A percentile compares a stretch with the other conserved stretches of the same genome.
These are phyloP conservation scores for Sphagnum contortum DNA, from an alignment of 225 moss, liverwort and hornwort species.

Conservation along the genomic window DNA sequence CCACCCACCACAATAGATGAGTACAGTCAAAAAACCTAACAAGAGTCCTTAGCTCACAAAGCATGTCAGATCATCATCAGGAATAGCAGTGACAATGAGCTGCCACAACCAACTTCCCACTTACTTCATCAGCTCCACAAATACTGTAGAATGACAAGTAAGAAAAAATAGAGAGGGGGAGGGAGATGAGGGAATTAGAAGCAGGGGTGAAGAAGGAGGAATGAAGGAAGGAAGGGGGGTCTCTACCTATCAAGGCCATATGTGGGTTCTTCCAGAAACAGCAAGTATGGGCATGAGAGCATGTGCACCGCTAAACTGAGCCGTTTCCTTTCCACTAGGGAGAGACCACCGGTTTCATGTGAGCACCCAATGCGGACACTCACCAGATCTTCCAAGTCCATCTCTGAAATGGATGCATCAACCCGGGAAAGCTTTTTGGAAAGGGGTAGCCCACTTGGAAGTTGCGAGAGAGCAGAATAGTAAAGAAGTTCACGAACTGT, in stretches of 20 bases:
- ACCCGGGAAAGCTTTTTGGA: slow-evolving; percentile 33
- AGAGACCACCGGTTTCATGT: slow-evolving; percentile 21
- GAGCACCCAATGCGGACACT: slow-evolving; percentile 21
- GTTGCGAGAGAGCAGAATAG: slow-evolving; percentile 40
- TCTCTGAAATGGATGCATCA: slow-evolving; percentile 32
- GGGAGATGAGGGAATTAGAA: no score
- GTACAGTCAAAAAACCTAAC: no score
- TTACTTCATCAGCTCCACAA: no score
- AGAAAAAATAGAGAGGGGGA: no score
- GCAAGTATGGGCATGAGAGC: slow-evolving; percentile 33
- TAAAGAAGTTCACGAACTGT: slow-evolving; percentile 41
- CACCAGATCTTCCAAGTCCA: slow-evolving; percentile 32
- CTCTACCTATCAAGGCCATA: slow-evolving; percentile 32
- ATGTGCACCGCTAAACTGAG: slow-evolving; percentile 40
- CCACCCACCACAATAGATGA: neutral
- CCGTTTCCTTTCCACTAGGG: slow-evolving; percentile 31
- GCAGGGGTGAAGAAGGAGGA: no score
- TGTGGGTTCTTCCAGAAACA: slow-evolving; percentile 39
- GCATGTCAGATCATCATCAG: no score
- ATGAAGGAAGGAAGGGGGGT: no score
- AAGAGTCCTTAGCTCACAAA: no score
- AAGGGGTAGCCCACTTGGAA: slow-evolving; percentile 27
- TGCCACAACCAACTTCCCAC: no score
- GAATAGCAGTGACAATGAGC: no score
- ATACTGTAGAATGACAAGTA: no score